Conservation (phyloP, 202 grass and related monocot species). For the Panicum virgatum region DNA sequence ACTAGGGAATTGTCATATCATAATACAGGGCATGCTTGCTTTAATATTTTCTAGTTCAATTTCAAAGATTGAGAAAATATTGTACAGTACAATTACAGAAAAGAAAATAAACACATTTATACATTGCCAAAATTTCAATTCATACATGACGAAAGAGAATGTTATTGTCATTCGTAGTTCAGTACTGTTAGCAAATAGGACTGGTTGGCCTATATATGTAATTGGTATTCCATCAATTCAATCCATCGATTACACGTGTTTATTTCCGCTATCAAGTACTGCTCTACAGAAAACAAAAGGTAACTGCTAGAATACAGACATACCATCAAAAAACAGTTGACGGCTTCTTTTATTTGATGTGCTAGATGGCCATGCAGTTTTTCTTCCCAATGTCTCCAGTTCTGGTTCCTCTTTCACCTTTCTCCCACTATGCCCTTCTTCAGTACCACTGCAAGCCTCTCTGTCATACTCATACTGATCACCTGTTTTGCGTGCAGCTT, state of each 20-base stretch:
- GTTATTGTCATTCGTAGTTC: slow-evolving; percentile 9
- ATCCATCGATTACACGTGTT: no score
- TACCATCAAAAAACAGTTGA: slow-evolving; percentile 82
- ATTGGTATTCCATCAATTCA: no score
- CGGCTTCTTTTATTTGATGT: slow-evolving; percentile 77
- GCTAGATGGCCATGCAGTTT: slow-evolving; percentile 64
- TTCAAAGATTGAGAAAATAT: slow-evolving; percentile 27
- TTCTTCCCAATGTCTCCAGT: slow-evolving; percentile 47
- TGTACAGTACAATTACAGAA: slow-evolving; percentile 3
- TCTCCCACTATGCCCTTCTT: slow-evolving; percentile 70
- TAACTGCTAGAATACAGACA: slow-evolving; percentile 5
- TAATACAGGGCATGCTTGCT: slow-evolving; percentile 10
- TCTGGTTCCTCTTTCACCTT: slow-evolving; percentile 71
- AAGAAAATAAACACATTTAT: slow-evolving; percentile 4
- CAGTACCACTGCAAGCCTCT: slow-evolving; percentile 96
- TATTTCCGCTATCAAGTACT: no score
- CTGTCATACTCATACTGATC: slow-evolving; percentile 75
- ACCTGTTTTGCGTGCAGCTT: slow-evolving; percentile 43
- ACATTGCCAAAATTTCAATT: slow-evolving; percentile 12
- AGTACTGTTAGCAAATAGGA: no score
- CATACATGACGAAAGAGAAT: slow-evolving; percentile 1
- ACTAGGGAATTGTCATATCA: slow-evolving; percentile 5
- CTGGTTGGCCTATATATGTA: no score
- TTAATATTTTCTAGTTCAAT: slow-evolving; percentile 2
- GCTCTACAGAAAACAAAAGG: slow-evolving; percentile 25